Evolutionary conservation across 805 yeast species (phyloP), one percentile per base, ranked within the genome.

Genomic region (Candida yuanshanica): DNA sequence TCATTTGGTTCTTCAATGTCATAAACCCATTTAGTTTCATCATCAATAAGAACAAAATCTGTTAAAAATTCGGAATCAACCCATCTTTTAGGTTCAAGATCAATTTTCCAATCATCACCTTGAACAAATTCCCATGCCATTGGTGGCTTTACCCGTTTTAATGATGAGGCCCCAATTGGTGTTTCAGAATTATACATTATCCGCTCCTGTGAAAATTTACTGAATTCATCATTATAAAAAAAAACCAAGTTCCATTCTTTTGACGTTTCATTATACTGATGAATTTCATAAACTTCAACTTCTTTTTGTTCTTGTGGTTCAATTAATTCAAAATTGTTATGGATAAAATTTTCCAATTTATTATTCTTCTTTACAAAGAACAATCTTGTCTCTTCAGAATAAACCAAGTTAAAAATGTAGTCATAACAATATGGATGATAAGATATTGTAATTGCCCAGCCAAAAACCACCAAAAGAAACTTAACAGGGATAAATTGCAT

Each of bases 21-120:
- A 58, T 87, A 87, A 16, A 85, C 91, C 95, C 95, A 87, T 59
- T 87, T 87, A 32, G 83, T 84, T 42, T 79, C 89, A 22, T 74
- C 66, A 61, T 87, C 95, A 17, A 84, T 68, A 17, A 68, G 70
- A 13, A 82, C 77, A 35, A 76, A 60, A 42, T 75, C 81, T 22
- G 52, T 44, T 12, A 82, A 62, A 38, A 74, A 63, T 39, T 75
- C 71, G 2, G 61, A 55, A 35, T 61, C 60, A 7, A 81, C 85
- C 95, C 95, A 87, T 2, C 52, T 59, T 20, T 65, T 62, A 0
- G 88, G 87, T 16, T 72, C 64, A 36, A 80, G 66, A 59, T 87
- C 95, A 36, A 85, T 54, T 9, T 60, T 63, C 96, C 96, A 87
- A 11, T 72, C 69, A 4, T 55, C 51, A 6, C 56, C 58, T 6